Evolutionary conservation across 768 basidiomycete species (phyloP).

Genomic region (Leucosporidium yakuticum): DNA sequence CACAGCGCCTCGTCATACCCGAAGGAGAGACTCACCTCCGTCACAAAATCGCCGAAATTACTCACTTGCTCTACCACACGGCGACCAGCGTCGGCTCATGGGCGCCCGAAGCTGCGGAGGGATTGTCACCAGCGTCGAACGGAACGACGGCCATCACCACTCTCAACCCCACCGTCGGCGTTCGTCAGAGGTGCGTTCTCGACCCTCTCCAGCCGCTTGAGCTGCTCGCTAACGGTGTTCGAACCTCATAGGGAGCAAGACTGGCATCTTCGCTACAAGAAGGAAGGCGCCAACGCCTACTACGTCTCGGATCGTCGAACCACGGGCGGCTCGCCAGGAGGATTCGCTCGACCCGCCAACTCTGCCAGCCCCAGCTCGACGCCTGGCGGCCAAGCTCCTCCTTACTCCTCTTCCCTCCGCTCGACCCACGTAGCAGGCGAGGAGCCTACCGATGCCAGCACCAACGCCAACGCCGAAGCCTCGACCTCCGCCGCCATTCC

Average conservation of each 20-base stretch:
- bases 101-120: slow-evolving; percentile 28
- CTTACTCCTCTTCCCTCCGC: slow-evolving; percentile 23
- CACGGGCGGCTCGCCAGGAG: slow-evolving; percentile 12
- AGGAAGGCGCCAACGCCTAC: slow-evolving; percentile 24
- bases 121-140: slow-evolving; percentile 19
- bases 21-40: slow-evolving; percentile 38
- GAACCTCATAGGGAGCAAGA: slow-evolving; percentile 17
- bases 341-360: slow-evolving; percentile 1
- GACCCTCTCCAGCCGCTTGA: no score
- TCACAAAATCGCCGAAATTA: slow-evolving; percentile 36
- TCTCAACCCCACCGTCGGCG: slow-evolving; percentile 33
- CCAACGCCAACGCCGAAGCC: no score
- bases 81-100: slow-evolving; percentile 15
- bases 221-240: not conserved
- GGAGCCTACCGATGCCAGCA: not conserved
- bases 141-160: slow-evolving; percentile 27
- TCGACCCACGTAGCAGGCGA: slow-evolving; percentile 24
- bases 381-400: slow-evolving; percentile 3
- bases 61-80: slow-evolving; percentile 35
- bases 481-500: not conserved
- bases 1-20: slow-evolving; percentile 30
- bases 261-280: slow-evolving; percentile 27
- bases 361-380: not conserved
- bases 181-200: slow-evolving; percentile 13
- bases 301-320: slow-evolving; percentile 26